Evolutionary conservation across 106 monocot species (phyloP).

Genomic region (Hemerocallis citrina): DNA sequence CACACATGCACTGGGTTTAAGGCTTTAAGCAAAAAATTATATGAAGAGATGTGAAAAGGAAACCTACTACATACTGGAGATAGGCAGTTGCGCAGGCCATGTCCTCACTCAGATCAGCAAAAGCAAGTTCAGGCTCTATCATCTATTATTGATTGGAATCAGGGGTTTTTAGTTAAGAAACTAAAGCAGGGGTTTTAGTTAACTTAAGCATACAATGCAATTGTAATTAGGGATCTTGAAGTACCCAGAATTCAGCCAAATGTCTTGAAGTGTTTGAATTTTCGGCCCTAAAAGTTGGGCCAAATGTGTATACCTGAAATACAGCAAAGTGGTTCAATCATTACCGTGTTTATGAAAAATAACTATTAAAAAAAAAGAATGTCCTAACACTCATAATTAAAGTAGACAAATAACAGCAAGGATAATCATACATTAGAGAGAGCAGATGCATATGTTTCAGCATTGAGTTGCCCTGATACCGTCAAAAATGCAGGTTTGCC

Average conservation of each 20-base stretch:
- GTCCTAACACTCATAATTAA: not conserved
- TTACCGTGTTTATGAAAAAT: not conserved
- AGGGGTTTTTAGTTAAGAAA: not conserved
- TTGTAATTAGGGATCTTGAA: constrained; percentile 4
- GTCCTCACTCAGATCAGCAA: constrained; percentile 95
- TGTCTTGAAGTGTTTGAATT: constrained; percentile 96
- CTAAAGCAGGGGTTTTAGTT: not conserved
- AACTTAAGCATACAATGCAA: too few relatives aligned
- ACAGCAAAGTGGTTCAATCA: not conserved
- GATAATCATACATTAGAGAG: constrained; percentile 75
- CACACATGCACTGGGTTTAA: too few relatives aligned
- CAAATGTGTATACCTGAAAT: constrained; percentile 92
- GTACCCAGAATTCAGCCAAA: constrained; percentile 99
- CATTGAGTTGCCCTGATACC: constrained; percentile 96
- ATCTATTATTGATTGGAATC: constrained; percentile 40
- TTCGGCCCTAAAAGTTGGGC: constrained; percentile 97
- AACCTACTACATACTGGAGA: constrained; percentile 99
- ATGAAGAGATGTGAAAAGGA: constrained; percentile 22
- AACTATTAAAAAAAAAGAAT: not conserved
- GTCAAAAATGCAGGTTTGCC: constrained; percentile 98
- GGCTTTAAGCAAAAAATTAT: too few relatives aligned
- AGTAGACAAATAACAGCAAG: not conserved
- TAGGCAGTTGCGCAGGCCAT: constrained; percentile 99
- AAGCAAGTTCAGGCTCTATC: constrained; percentile 99
- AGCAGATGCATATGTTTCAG: constrained; percentile 92